Conservation (phyloP, 2,329 filamentous ascomycete species). For the Apiospora koreana region DNA sequence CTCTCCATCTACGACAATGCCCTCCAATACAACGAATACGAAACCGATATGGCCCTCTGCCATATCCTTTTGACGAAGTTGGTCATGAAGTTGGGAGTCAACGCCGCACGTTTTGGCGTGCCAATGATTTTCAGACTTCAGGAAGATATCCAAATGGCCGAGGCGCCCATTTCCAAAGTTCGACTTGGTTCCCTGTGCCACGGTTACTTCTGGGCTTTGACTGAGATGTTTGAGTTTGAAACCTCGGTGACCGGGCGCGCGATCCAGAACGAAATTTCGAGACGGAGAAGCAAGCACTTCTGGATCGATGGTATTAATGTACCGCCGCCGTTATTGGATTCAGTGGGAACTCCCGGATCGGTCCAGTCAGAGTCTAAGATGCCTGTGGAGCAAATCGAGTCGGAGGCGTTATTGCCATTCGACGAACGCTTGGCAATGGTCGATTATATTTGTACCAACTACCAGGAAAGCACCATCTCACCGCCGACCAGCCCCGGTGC, state of each 20-base stretch:
- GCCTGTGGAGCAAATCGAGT: constrained; percentile 56
- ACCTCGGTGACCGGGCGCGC: constrained; percentile 67
- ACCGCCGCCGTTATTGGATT: constrained; percentile 65
- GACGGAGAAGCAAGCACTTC: constrained; percentile 71
- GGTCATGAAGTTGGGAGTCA: constrained; percentile 78
- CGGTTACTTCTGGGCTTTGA: constrained; percentile 83
- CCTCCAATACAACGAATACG: constrained; percentile 69
- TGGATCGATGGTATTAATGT: constrained; percentile 78
- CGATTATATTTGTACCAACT: constrained; percentile 71
- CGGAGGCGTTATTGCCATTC: constrained; percentile 71
- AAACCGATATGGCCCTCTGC: constrained; percentile 74
- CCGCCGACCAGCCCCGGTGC: constrained; percentile 69
- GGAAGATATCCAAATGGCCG: constrained; percentile 73
- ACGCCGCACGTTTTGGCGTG: constrained; percentile 74
- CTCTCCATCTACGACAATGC: constrained; percentile 88
- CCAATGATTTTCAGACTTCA: constrained; percentile 90
- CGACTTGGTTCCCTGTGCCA: constrained; percentile 83
- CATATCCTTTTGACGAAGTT: constrained; percentile 76
- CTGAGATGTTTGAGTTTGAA: constrained; percentile 77
- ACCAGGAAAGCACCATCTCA: constrained; percentile 62
- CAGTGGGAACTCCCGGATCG: constrained; percentile 57
- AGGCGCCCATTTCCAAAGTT: constrained; percentile 70
- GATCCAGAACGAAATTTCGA: constrained; percentile 74
- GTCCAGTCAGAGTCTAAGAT: constrained; percentile 45
- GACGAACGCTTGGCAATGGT: constrained; percentile 73